Evolutionary conservation across 2,329 filamentous ascomycete species (phyloP).

Genomic region (Clarireedia sp.): DNA sequence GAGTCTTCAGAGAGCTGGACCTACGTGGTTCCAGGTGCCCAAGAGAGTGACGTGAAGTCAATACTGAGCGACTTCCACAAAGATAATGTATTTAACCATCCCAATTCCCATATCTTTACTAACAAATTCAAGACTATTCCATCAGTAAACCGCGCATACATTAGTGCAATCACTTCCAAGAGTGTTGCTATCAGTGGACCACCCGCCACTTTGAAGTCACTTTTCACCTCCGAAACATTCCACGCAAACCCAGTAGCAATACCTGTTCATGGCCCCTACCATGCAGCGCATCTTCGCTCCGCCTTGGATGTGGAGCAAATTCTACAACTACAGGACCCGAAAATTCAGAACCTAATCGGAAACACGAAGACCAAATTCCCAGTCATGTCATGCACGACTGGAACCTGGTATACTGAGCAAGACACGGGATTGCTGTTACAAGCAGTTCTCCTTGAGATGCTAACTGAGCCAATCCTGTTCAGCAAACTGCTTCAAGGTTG

Average conservation of each 20-base stretch:
- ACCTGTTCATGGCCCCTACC: slow-evolving; percentile 24
- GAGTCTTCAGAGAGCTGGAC: slow-evolving; percentile 56
- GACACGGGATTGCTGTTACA: slow-evolving; percentile 15
- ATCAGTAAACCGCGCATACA: slow-evolving; percentile 33
- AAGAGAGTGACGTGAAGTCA: slow-evolving; percentile 42
- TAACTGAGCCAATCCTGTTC: slow-evolving; percentile 43
- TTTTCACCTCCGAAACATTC: slow-evolving; percentile 5
- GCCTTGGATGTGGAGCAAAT: slow-evolving; percentile 18
- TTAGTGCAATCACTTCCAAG: slow-evolving; percentile 7
- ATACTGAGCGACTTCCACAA: slow-evolving; percentile 51
- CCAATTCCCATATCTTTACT: not conserved
- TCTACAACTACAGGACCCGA: slow-evolving; percentile 28
- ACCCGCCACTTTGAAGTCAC: slow-evolving; percentile 3
- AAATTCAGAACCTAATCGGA: slow-evolving; percentile 34
- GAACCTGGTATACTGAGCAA: slow-evolving; percentile 12
- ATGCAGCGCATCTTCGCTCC: slow-evolving; percentile 27
- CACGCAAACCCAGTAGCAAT: slow-evolving; percentile 12
- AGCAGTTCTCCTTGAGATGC: slow-evolving; percentile 36
- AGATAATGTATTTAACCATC: slow-evolving; percentile 36
- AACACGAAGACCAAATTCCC: slow-evolving; percentile 38
- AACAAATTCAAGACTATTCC: slow-evolving; percentile 29
- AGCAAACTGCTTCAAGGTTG: slow-evolving; percentile 41
- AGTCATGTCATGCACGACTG: slow-evolving; percentile 41
- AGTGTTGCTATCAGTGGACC: slow-evolving; percentile 9
- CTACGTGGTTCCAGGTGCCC: slow-evolving; percentile 51